A percentile compares a stretch with the other conserved stretches of the same genome.
These are phyloP conservation scores for Acorus gramineus DNA, from an alignment of 106 monocot genomes.

Conservation along the genomic window DNA sequence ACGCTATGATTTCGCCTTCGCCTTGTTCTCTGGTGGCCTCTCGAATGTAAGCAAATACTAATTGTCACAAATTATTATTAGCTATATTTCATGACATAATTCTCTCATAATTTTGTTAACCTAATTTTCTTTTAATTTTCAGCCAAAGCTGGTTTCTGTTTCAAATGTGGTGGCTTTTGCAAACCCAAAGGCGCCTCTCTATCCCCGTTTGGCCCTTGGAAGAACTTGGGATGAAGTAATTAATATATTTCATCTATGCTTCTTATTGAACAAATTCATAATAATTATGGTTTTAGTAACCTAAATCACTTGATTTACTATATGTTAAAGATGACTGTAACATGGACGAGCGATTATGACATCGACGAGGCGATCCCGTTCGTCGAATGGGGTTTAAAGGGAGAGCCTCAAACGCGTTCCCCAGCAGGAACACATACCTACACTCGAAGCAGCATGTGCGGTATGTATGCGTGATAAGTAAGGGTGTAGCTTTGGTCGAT, in stretches of 20 bases:
- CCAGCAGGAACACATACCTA: slow-evolving; percentile 7
- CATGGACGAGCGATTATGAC: slow-evolving; percentile 13
- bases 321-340: slow-evolving; percentile 7
- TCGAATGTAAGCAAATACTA: too few relatives aligned
- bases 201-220: slow-evolving; percentile 4
- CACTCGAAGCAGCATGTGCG: slow-evolving; percentile 7
- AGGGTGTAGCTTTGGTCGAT: not conserved
- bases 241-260: too few relatives aligned
- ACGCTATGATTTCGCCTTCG: slow-evolving; percentile 5
- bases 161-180: slow-evolving; percentile 6
- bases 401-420: not conserved
- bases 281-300: too few relatives aligned
- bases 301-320: too few relatives aligned
- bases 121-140: not conserved
- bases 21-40: slow-evolving; percentile 10
- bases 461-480: not conserved
- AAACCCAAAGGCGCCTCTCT: slow-evolving; percentile 15
- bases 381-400: slow-evolving; percentile 11
- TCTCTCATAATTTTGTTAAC: too few relatives aligned
- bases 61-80: too few relatives aligned
- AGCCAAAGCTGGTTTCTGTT: slow-evolving; percentile 4
- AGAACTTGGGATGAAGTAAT: slow-evolving; percentile 14
- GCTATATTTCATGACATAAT: too few relatives aligned
- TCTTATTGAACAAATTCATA: too few relatives aligned
- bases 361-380: slow-evolving; percentile 9